Percentiles rank a stretch among this genome's conserved stretches.
These are phyloP conservation scores for Penicillium atrosanguineum DNA, from an alignment of 495 filamentous ascomycete genomes.

Conservation along the genomic window DNA sequence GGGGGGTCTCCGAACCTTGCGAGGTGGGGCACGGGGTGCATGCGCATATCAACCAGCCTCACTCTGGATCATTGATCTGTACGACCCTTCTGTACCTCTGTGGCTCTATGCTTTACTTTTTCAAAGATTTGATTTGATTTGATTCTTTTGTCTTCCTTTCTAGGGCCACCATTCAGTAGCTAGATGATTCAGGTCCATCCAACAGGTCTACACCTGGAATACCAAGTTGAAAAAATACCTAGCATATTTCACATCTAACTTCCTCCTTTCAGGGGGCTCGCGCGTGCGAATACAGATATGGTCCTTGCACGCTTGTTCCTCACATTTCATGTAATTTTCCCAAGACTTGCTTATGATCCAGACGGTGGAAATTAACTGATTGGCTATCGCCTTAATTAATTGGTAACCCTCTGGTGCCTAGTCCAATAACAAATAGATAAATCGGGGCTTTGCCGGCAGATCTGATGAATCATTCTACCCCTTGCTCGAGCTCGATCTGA, in stretches of 20 bases:
- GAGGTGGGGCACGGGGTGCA: not conserved
- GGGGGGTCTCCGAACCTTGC: not conserved
- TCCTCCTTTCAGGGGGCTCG: not conserved
- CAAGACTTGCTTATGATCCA: not conserved
- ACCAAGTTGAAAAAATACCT: not conserved
- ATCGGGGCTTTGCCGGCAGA: not conserved
- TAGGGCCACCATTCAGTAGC: no score
- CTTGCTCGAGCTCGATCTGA: slow-evolving; percentile 18
- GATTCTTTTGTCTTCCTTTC: no score
- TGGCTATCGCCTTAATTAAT: not conserved
- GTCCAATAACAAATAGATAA: slow-evolving; percentile 6
- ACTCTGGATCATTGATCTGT: not conserved
- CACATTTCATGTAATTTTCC: not conserved
- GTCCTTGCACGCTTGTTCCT: not conserved
- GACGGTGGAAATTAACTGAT: not conserved
- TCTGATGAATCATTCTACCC: slow-evolving; percentile 21
- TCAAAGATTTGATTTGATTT: no score
- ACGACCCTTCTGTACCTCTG: no score
- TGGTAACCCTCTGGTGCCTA: not conserved
- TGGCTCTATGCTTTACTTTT: no score
- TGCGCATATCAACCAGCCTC: not conserved
- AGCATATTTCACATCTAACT: not conserved
- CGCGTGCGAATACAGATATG: not conserved
- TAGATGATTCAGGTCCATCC: no score
- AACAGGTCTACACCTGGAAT: no score